These are phyloP conservation scores for Glarea lozoyensis DNA, from an alignment of 495 filamentous ascomycete genomes.

Conservation along the genomic window DNA sequence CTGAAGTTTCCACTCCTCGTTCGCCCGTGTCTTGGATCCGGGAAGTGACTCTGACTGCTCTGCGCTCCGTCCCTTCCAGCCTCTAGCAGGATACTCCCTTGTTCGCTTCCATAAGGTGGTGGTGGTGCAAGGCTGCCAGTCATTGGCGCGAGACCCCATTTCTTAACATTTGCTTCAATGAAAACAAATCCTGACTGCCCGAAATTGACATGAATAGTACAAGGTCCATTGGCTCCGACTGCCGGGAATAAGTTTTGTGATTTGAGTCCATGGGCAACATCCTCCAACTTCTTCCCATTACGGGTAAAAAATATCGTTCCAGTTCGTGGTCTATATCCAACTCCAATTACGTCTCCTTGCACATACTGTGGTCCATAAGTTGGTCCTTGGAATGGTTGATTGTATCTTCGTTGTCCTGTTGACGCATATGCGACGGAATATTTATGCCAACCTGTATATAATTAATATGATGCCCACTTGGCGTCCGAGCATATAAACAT, in stretches of 20 bases:
- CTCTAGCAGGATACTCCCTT: conserved; percentile 90
- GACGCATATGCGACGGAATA: conserved; percentile 86
- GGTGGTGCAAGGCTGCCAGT: conserved; percentile 91
- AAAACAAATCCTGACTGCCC: conserved; percentile 97
- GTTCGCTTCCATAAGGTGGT: conserved; percentile 92
- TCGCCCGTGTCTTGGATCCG: conserved; percentile 39
- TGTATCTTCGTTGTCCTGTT: conserved; percentile 74
- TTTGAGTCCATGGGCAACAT: conserved; percentile 87
- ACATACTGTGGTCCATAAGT: conserved; percentile 74
- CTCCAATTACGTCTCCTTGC: conserved; percentile 92
- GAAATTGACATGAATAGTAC: conserved; percentile 91
- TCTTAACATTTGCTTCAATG: conserved; percentile 98
- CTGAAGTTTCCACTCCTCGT: conserved; percentile 52
- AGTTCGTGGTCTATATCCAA: conserved; percentile 89
- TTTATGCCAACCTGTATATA: conserved; percentile 70
- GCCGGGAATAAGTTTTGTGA: conserved; percentile 95
- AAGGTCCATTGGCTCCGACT: conserved; percentile 87
- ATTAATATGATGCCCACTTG: conserved; percentile 11
- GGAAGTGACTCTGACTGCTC: conserved; percentile 46
- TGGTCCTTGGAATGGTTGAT: conserved; percentile 76
- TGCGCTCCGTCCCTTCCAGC: conserved; percentile 60
- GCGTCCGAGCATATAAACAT: conserved; percentile 11
- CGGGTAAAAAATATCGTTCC: conserved; percentile 97
- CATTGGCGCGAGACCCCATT: conserved; percentile 96
- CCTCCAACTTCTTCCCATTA: conserved; percentile 94